A percentile compares a stretch with the other conserved stretches of the same genome.
phyloP scores from a whole-genome alignment of 192 early-diverging fungal species.

The Kickxella alabastrina region DNA sequence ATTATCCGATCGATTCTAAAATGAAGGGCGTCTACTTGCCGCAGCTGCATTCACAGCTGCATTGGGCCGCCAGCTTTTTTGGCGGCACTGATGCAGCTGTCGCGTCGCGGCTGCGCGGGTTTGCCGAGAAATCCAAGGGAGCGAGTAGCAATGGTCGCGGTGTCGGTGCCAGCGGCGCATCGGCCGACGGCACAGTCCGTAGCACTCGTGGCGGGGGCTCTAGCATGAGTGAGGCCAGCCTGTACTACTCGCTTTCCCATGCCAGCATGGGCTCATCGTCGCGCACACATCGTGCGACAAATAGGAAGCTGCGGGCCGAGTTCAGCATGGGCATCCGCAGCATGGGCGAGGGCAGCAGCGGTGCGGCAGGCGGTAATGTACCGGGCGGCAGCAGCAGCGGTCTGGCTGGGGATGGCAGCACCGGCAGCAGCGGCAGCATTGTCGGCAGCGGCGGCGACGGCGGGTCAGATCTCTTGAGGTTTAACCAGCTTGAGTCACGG shows the following conservation, averaged over 20 bases:
- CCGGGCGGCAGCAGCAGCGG: slow-evolving; percentile 16
- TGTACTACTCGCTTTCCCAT: slow-evolving; percentile 41
- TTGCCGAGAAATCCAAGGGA: slow-evolving; percentile 15
- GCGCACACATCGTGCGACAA: slow-evolving; percentile 67
- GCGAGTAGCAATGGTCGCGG: slow-evolving; percentile 12
- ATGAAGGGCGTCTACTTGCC: slow-evolving; percentile 66
- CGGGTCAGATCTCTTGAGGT: slow-evolving; percentile 76
- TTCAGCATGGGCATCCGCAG: slow-evolving; percentile 62
- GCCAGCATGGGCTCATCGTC: slow-evolving; percentile 52
- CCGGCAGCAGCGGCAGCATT: background rate
- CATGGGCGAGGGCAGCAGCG: slow-evolving; percentile 19
- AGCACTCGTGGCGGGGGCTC: slow-evolving; percentile 9
- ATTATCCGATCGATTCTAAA: slow-evolving; percentile 62
- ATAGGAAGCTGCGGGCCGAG: slow-evolving; percentile 54
- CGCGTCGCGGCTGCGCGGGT: slow-evolving; percentile 46
- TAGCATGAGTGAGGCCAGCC: slow-evolving; percentile 16
- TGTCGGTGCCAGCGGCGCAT: slow-evolving; percentile 10
- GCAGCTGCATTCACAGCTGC: slow-evolving; percentile 48
- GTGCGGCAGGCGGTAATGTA: slow-evolving; percentile 1
- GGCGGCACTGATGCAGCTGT: slow-evolving; percentile 45
- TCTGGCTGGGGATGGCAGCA: slow-evolving; percentile 2
- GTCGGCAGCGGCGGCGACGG: background rate
- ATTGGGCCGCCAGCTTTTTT: slow-evolving; percentile 52
- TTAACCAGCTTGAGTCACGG: slow-evolving; percentile 89
- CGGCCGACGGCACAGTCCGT: slow-evolving; percentile 4